These are phyloP conservation scores for Toxoplasma gondii DNA, from an alignment of 169 alveolate genomes.

Conservation along the genomic window DNA sequence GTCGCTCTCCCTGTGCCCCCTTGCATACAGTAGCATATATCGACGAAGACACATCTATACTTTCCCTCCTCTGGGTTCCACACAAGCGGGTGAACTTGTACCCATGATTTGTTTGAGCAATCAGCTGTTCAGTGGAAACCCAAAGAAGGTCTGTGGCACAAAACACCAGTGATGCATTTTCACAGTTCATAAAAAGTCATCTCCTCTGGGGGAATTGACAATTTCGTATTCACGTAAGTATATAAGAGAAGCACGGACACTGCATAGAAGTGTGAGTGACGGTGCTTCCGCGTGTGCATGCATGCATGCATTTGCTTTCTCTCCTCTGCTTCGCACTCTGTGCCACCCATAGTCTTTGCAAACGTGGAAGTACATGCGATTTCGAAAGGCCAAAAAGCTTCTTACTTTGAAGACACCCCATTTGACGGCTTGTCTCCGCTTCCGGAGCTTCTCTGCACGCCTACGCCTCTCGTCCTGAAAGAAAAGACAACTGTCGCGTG, in stretches of 20 bases:
- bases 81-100: neutral
- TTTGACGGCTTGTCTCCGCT: slow-evolving; percentile 67
- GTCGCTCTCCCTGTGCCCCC: neutral
- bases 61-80: neutral
- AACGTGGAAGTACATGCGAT: no score
- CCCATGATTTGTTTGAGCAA: neutral
- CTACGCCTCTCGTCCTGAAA: slow-evolving; percentile 79
- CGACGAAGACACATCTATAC: neutral
- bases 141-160: neutral
- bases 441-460: slow-evolving; percentile 74
- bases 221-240: no score
- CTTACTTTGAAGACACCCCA: slow-evolving; percentile 79
- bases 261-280: no score
- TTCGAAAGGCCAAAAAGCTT: no score
- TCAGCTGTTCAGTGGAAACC: neutral
- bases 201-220: no score
- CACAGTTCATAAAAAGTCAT: neutral
- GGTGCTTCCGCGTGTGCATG: no score
- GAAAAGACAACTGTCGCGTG: neutral
- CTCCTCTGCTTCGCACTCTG: no score
- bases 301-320: no score
- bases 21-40: neutral
- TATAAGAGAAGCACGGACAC: no score
- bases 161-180: neutral
- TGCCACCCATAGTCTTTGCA: no score